Percentiles rank a stretch among this genome's conserved stretches.
Conservation (phyloP, 1,139 yeast genomes). For the Sporopachydermia cereana region DNA sequence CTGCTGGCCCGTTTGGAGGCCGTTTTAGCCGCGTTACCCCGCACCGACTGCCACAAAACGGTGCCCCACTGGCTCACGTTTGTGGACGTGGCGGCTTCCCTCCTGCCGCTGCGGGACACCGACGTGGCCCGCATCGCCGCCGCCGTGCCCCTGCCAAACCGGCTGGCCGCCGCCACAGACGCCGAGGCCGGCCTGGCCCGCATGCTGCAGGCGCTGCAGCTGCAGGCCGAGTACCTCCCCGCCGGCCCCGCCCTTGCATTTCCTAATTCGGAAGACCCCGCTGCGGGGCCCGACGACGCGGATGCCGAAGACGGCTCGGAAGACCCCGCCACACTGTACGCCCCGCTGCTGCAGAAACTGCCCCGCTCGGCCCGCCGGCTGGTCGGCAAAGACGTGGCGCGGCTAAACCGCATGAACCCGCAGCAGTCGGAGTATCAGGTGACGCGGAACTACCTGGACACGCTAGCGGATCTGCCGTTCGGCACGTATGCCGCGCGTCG, state of each 20-base stretch:
- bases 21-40: not conserved
- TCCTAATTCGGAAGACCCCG: not conserved
- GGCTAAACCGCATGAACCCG: conserved; percentile 51
- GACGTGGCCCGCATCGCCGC: not conserved
- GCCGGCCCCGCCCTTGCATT: not conserved
- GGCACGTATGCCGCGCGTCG: conserved; percentile 15
- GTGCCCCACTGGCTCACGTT: not conserved
- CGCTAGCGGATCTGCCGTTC: conserved; percentile 53
- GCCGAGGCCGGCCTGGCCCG: not conserved
- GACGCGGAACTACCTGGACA: conserved; percentile 57
- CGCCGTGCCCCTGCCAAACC: not conserved
- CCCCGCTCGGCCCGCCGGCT: conserved; percentile 23
- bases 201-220: not conserved
- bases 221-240: not conserved
- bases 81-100: conserved; percentile 1
- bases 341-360: not conserved
- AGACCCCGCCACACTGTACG: not conserved
- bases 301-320: not conserved
- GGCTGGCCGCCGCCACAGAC: not conserved
- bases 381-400: conserved; percentile 49
- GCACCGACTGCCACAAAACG: not conserved
- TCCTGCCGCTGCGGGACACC: not conserved
- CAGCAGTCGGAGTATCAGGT: conserved; percentile 69
- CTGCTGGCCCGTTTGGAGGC: not conserved
- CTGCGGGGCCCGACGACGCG: not conserved